Conservation (phyloP, 192 early-diverging fungal species). For the Funneliformis geosporum region DNA sequence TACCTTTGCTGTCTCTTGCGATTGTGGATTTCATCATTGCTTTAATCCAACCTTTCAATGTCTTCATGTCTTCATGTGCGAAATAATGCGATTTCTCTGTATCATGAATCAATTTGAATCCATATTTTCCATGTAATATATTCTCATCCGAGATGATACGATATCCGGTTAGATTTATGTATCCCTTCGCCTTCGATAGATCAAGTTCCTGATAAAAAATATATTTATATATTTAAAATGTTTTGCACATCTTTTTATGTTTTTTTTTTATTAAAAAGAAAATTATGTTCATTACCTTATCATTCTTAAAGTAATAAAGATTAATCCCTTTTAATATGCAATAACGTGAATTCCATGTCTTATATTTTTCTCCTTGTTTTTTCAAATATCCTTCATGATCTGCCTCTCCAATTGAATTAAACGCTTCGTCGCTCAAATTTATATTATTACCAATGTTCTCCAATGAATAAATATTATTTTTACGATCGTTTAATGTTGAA, state of each 20-base stretch:
- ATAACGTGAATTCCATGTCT: conserved; percentile 65
- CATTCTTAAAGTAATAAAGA: conserved; percentile 64
- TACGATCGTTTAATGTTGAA: not conserved
- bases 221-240: too few relatives aligned
- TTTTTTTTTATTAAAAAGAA: not conserved
- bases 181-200: conserved; percentile 46
- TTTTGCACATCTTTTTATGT: too few relatives aligned
- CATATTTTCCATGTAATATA: conserved; percentile 59
- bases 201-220: not conserved
- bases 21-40: conserved; percentile 68
- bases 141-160: conserved; percentile 63
- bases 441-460: conserved; percentile 34
- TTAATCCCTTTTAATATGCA: conserved; percentile 62
- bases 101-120: conserved; percentile 64
- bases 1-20: conserved; percentile 49
- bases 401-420: conserved; percentile 44
- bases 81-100: conserved; percentile 60
- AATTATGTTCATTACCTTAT: conserved; percentile 20
- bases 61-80: conserved; percentile 54
- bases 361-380: conserved; percentile 61
- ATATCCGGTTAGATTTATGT: conserved; percentile 61
- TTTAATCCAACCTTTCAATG: conserved; percentile 59
- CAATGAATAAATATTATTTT: not conserved
- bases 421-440: conserved; percentile 34
- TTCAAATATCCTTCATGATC: conserved; percentile 64